Evolutionary conservation across 2,329 filamentous ascomycete species (phyloP).

Genomic region (Graphilbum sp.): DNA sequence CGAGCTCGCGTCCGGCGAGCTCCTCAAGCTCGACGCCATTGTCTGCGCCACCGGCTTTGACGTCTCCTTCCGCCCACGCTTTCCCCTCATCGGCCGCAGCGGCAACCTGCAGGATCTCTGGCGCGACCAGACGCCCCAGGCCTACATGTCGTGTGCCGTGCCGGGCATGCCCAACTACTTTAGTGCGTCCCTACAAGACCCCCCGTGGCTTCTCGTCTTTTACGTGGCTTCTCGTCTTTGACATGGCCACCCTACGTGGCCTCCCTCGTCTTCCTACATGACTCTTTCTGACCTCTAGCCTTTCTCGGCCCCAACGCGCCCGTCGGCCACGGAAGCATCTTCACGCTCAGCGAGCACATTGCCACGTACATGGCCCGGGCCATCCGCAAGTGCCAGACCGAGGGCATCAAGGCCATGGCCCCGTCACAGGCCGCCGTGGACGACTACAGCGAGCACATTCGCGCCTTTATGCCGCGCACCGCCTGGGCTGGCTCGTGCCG

Average conservation of each 20-base stretch:
- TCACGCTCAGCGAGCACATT: slow-evolving; percentile 34
- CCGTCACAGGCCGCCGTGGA: slow-evolving; percentile 29
- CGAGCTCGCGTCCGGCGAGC: slow-evolving; percentile 27
- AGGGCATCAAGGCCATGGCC: slow-evolving; percentile 28
- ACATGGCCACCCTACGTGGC: too few species aligned
- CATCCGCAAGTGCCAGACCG: slow-evolving; percentile 32
- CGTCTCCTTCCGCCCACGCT: slow-evolving; percentile 33
- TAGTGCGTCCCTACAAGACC: slow-evolving; percentile 23
- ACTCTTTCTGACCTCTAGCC: slow-evolving; percentile 20
- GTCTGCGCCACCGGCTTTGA: slow-evolving; percentile 43
- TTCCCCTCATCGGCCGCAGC: slow-evolving; percentile 30
- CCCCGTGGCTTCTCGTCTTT: too few species aligned
- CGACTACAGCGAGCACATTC: slow-evolving; percentile 33
- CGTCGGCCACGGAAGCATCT: slow-evolving; percentile 32
- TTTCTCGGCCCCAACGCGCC: slow-evolving; percentile 36
- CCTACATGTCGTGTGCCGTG: slow-evolving; percentile 38
- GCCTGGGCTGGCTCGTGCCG: slow-evolving; percentile 29
- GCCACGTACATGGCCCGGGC: slow-evolving; percentile 32
- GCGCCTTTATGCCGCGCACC: slow-evolving; percentile 35
- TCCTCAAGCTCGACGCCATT: slow-evolving; percentile 36
- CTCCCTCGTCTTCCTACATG: too few species aligned
- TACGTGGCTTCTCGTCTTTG: too few species aligned
- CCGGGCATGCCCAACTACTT: slow-evolving; percentile 38
- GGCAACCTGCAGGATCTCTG: slow-evolving; percentile 35
- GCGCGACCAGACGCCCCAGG: slow-evolving; percentile 24